These are phyloP conservation scores for Cercospora brassicicola DNA, from an alignment of 2,329 filamentous ascomycete genomes.

Conservation along the genomic window DNA sequence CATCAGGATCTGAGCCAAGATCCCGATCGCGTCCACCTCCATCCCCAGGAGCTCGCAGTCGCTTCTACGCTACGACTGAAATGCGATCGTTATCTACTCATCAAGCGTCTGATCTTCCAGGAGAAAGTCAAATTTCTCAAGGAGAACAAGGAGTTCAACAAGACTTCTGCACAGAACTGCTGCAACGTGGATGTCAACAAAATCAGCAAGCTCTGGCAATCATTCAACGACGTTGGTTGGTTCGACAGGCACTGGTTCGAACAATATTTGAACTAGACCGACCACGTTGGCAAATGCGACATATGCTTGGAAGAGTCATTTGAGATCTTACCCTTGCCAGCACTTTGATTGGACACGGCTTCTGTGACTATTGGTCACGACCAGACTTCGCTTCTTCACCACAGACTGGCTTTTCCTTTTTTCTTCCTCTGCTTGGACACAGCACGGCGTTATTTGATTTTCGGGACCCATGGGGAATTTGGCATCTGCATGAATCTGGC, in stretches of 20 bases:
- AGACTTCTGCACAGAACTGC: conserved; percentile 94
- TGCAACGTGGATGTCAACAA: conserved; percentile 99
- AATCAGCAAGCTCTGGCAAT: conserved; percentile 86
- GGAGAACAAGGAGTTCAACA: conserved; percentile 80
- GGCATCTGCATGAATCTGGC: conserved; percentile 9
- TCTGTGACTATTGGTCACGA: neutral
- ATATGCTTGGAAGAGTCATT: neutral
- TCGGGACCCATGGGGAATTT: neutral
- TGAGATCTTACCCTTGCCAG: neutral
- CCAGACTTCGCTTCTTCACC: neutral
- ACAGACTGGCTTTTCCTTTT: neutral
- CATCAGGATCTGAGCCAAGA: conserved; percentile 74
- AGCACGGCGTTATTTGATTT: conserved; percentile 16
- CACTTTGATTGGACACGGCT: neutral
- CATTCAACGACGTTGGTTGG: conserved; percentile 65
- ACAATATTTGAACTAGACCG: conserved; percentile 18
- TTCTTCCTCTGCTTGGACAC: neutral
- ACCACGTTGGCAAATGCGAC: neutral
- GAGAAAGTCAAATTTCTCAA: conserved; percentile 66
- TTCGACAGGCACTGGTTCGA: conserved; percentile 34
- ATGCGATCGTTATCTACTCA: conserved; percentile 84
- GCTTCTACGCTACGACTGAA: conserved; percentile 79
- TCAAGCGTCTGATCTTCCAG: conserved; percentile 88
- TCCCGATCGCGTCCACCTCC: conserved; percentile 67
- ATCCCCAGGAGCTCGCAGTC: conserved; percentile 73